Evolutionary conservation across 2,329 filamentous ascomycete genomes (phyloP).

Genomic region (Magnaporthiopsis rhizophila): DNA sequence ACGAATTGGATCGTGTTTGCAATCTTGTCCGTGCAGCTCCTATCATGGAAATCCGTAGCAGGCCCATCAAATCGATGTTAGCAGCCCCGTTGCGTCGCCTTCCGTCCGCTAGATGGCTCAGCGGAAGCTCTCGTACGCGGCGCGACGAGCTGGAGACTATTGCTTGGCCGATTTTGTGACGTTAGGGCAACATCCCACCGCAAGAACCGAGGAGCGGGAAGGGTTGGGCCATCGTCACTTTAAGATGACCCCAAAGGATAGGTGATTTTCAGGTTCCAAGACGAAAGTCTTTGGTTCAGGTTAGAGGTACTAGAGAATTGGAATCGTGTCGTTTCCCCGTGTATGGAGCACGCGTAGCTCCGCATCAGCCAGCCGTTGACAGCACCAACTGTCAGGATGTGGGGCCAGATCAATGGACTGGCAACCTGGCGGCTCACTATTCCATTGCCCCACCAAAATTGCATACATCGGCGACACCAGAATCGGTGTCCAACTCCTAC

Average conservation of each 20-base stretch:
- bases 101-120: not conserved
- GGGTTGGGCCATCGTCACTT: not conserved
- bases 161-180: too few species aligned
- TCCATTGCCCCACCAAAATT: not conserved
- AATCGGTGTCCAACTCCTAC: not conserved
- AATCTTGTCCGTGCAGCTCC: not conserved
- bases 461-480: not conserved
- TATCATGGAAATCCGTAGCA: not conserved
- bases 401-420: not conserved
- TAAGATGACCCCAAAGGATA: not conserved
- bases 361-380: not conserved
- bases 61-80: too few species aligned
- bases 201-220: not conserved
- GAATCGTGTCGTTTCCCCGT: too few species aligned
- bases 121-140: too few species aligned
- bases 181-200: too few species aligned
- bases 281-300: too few species aligned
- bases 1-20: not conserved
- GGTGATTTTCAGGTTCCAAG: not conserved
- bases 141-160: too few species aligned
- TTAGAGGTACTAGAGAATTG: too few species aligned
- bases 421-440: not conserved
- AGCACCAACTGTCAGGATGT: not conserved
- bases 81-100: not conserved
- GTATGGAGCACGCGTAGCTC: too few species aligned